Percentiles rank a stretch among this genome's conserved stretches.
Evolutionary conservation across 106 monocot species (phyloP).

Genomic region (Dendrobium huoshanense): DNA sequence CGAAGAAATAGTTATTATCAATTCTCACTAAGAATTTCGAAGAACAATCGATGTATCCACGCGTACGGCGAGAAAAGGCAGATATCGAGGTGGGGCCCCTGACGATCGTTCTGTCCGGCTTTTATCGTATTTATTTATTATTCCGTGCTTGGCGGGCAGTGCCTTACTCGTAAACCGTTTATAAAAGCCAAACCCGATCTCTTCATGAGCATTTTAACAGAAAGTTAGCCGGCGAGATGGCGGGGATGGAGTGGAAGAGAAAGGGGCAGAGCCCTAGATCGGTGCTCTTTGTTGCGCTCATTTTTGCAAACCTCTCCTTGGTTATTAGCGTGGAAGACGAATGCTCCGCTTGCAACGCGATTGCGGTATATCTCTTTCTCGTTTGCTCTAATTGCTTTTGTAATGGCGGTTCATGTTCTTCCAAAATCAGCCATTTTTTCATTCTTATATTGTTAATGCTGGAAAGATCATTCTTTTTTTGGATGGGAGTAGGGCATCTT

Average conservation of each 20-base stretch:
- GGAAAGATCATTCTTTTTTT: not conserved
- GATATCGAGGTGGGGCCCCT: too few relatives aligned
- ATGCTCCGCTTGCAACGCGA: slow-evolving; percentile 71
- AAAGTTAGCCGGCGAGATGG: not conserved
- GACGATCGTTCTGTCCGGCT: too few relatives aligned
- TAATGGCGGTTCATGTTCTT: not conserved
- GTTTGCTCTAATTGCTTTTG: not conserved
- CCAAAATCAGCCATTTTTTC: not conserved
- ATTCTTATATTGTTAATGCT: not conserved
- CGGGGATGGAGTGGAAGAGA: not conserved
- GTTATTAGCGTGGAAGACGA: slow-evolving; percentile 54
- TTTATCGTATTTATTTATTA: not conserved
- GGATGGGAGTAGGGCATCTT: not conserved
- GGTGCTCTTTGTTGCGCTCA: not conserved
- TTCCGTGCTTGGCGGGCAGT: not conserved
- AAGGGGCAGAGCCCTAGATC: not conserved
- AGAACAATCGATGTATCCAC: too few relatives aligned
- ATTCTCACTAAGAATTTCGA: too few relatives aligned
- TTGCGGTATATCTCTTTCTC: slow-evolving; percentile 44
- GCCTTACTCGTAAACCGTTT: not conserved
- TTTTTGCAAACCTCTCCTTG: not conserved
- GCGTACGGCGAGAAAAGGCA: too few relatives aligned
- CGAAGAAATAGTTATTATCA: too few relatives aligned
- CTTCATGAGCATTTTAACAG: not conserved
- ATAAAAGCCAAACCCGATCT: not conserved